Evolutionary conservation across 2,329 filamentous ascomycete species (phyloP), one percentile per base, ranked within the genome.

Genomic region (Penicillium sp.): DNA sequence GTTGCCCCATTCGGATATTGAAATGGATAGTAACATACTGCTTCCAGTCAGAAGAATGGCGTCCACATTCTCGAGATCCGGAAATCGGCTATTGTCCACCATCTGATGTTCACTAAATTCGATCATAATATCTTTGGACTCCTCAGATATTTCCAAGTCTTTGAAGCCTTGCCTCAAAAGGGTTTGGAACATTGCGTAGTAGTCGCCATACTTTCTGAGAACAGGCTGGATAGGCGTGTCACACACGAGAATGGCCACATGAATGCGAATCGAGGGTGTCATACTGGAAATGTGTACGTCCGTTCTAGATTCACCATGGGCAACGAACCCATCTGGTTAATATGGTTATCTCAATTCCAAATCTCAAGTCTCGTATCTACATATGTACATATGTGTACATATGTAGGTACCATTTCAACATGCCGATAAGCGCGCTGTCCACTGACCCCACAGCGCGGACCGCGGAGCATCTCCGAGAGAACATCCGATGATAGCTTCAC

Each of bases 41-140:
- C 67, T 71, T 46, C 69, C 69, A 6, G 65, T 68, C 26, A 72
- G 53, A 3, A 72, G 57, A 13, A 72, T 34, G 1, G 66, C 65
- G 43, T 72, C 69, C 18, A 59, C 60, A 0, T 65, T 59, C 18
- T 63, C 59, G 3, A 61, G 55, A 20, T 61, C 60, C 8, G 63
- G 69, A 55, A 64, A 72, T 3, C 53, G 45, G 5, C 47, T 50
- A 18, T 60, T 61, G 3, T 60, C 52, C 9, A 71, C 66, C 29
- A 70, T 68, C 47, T 68, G 50, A 60, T 64, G 65, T 46, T 65
- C 68, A 20, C 61, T 65, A 13, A 66, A 39, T 24, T 60, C 47
- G 9, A 62, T 38, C 6, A 59, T 46, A 13, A 60, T 39, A 2
- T 60, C 42, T 6, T 50, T 14, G 1, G 31, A 29, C 3, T 46